Evolutionary conservation across 2,329 filamentous ascomycete genomes (phyloP).

Genomic region (Cercospora sp.): DNA sequence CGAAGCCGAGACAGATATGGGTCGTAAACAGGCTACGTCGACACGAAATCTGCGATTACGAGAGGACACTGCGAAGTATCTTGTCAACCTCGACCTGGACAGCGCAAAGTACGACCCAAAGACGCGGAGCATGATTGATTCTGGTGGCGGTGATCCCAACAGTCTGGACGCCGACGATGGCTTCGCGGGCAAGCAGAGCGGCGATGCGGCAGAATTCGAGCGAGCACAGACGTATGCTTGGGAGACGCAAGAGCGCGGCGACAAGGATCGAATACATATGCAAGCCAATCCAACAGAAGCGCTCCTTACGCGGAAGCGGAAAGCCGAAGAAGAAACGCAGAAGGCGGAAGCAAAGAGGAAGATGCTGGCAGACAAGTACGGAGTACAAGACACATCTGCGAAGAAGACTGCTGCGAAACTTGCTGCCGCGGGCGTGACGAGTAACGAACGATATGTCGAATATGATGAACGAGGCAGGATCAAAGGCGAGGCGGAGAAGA

Average conservation of each 20-base stretch:
- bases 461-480: slow-evolving; percentile 89
- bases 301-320: slow-evolving; percentile 78
- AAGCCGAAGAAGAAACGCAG: slow-evolving; percentile 69
- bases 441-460: slow-evolving; percentile 86
- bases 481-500: slow-evolving; percentile 78
- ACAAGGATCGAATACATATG: slow-evolving; percentile 78
- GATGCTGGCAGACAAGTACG: slow-evolving; percentile 78
- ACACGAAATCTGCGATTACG: slow-evolving; percentile 87
- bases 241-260: slow-evolving; percentile 85
- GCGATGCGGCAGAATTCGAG: slow-evolving; percentile 91
- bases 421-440: slow-evolving; percentile 67
- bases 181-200: slow-evolving; percentile 75
- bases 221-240: slow-evolving; percentile 86
- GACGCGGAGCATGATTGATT: slow-evolving; percentile 69
- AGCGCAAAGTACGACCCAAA: slow-evolving; percentile 98
- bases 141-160: slow-evolving; percentile 80
- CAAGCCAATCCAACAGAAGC: slow-evolving; percentile 96
- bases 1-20: slow-evolving; percentile 96
- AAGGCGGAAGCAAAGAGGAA: slow-evolving; percentile 69
- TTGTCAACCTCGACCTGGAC: slow-evolving; percentile 91
- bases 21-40: slow-evolving; percentile 84
- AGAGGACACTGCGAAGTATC: slow-evolving; percentile 96
- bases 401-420: slow-evolving; percentile 52
- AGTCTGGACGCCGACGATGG: slow-evolving; percentile 88
- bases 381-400: slow-evolving; percentile 63